phyloP scores from a whole-genome alignment of 768 basidiomycete genomes.

The Suillus sp. region DNA sequence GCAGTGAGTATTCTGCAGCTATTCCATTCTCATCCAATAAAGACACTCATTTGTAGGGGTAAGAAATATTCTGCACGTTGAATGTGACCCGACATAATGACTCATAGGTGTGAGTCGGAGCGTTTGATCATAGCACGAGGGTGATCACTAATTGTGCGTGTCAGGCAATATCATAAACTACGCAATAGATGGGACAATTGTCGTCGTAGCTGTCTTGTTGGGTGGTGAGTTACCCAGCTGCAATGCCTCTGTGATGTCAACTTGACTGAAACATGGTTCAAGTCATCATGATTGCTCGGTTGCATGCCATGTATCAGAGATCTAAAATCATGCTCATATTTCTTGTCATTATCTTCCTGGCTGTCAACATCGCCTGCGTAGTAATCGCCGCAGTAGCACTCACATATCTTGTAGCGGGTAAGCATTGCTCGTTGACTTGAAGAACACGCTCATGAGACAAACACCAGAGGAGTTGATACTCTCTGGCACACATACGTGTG shows the following conservation, averaged over 20 bases:
- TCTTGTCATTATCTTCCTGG: background rate
- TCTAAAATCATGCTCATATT: background rate
- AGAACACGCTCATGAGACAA: background rate
- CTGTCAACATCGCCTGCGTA: background rate
- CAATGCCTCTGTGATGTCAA: background rate
- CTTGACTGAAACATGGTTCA: background rate
- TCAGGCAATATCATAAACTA: background rate
- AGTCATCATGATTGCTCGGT: background rate
- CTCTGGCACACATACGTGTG: no score
- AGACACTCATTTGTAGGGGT: background rate
- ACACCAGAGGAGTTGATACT: no score
- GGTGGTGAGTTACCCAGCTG: background rate
- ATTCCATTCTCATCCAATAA: background rate
- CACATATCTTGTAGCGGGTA: background rate
- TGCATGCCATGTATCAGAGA: background rate
- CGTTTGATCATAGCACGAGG: background rate
- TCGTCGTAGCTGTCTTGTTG: background rate
- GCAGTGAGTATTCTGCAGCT: background rate
- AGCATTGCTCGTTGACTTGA: background rate
- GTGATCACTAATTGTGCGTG: background rate
- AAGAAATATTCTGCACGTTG: background rate
- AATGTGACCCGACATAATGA: background rate
- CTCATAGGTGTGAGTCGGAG: background rate
- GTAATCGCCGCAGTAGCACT: background rate
- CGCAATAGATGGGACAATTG: background rate